phyloP scores from a whole-genome alignment of 1,284 basidiomycete genomes.

The Tylopilus sp. region DNA sequence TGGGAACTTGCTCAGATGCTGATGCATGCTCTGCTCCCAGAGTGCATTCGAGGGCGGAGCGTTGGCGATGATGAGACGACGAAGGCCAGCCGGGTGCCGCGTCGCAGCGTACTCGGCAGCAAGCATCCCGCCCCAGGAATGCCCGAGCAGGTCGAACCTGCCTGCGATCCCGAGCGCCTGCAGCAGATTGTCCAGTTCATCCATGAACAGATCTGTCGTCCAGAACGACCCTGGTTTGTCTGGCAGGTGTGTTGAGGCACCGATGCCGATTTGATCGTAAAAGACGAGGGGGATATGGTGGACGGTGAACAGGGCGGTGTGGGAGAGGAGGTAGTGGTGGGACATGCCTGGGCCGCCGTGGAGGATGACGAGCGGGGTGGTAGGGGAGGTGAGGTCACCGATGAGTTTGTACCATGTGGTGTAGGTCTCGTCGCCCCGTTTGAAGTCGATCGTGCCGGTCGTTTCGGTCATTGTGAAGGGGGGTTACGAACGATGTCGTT shows the following conservation, averaged over 20 bases:
- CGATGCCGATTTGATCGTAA: constrained; percentile 44
- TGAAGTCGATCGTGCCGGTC: constrained; percentile 36
- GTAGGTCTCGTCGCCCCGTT: constrained; percentile 36
- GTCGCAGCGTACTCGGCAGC: constrained; percentile 27
- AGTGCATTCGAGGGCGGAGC: constrained; percentile 29
- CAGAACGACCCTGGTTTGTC: constrained; percentile 37
- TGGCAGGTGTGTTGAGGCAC: constrained; percentile 34
- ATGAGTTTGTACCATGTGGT: constrained; percentile 48
- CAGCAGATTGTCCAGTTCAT: constrained; percentile 40
- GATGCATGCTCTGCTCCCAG: no score
- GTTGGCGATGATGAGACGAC: constrained; percentile 40
- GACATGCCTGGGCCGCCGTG: constrained; percentile 50
- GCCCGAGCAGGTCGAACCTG: constrained; percentile 37
- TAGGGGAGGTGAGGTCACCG: constrained; percentile 40
- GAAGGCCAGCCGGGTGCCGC: constrained; percentile 33
- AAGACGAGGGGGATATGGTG: constrained; percentile 39
- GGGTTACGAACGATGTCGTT: neutral
- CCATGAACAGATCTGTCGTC: constrained; percentile 39
- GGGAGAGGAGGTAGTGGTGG: constrained; percentile 34
- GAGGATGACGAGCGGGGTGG: constrained; percentile 46
- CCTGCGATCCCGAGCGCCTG: constrained; percentile 24
- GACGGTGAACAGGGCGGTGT: constrained; percentile 19
- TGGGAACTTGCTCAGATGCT: constrained; percentile 30
- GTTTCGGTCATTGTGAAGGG: constrained; percentile 28
- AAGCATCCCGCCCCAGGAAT: constrained; percentile 45